Conservation (phyloP, 1,139 yeast genomes). For the Lodderomyces theae region DNA sequence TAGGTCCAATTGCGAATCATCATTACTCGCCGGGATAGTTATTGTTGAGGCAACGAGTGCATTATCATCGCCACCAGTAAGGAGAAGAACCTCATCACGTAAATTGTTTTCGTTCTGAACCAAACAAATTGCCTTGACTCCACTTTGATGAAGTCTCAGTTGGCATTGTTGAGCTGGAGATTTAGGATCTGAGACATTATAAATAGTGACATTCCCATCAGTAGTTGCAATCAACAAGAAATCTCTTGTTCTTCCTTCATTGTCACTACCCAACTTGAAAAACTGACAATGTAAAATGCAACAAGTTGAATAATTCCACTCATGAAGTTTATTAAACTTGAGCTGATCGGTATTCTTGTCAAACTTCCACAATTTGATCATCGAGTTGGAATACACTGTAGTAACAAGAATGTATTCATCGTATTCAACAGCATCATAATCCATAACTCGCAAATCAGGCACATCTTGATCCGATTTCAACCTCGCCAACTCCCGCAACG, state of each 20-base stretch:
- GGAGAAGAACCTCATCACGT: conserved; percentile 34
- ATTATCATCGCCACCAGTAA: conserved; percentile 94
- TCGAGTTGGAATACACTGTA: conserved; percentile 83
- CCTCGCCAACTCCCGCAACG: conserved; percentile 43
- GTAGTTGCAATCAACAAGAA: conserved; percentile 65
- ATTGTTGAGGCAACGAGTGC: conserved; percentile 53
- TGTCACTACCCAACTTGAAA: conserved; percentile 21
- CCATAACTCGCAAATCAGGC: conserved; percentile 90
- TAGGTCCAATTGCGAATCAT: conserved; percentile 15
- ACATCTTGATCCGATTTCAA: conserved; percentile 47
- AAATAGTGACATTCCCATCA: conserved; percentile 72
- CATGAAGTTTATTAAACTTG: conserved; percentile 41
- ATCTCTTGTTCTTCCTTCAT: too few species aligned
- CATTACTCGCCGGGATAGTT: conserved; percentile 14
- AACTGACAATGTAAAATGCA: conserved; percentile 68
- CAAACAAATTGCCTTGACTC: conserved; percentile 58
- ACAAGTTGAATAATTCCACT: conserved; percentile 63
- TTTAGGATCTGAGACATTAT: conserved; percentile 43
- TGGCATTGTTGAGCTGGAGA: not conserved
- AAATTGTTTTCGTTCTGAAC: conserved; percentile 13
- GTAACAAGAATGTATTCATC: conserved; percentile 58
- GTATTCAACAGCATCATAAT: conserved; percentile 51
- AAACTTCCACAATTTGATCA: conserved; percentile 64
- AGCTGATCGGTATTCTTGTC: conserved; percentile 22
- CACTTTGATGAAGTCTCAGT: conserved; percentile 70